A percentile compares a stretch with the other conserved stretches of the same genome.
These are phyloP conservation scores for Aphanoascus verrucosus DNA, from an alignment of 2,329 filamentous ascomycete species.

Conservation along the genomic window DNA sequence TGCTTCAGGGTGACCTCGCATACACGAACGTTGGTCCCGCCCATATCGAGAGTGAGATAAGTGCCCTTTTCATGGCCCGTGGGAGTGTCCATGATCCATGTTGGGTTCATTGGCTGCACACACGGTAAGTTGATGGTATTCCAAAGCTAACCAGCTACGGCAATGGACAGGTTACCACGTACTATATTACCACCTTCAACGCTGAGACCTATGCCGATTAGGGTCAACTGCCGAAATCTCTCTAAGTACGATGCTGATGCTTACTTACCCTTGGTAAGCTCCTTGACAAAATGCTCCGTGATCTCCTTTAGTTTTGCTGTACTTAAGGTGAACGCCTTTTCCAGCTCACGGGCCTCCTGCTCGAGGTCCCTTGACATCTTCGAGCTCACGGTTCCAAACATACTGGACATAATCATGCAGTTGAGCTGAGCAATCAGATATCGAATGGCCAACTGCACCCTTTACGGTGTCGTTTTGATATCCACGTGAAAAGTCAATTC, in stretches of 20 bases:
- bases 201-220: constrained; percentile 51
- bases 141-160: not conserved
- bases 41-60: constrained; percentile 86
- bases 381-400: constrained; percentile 23
- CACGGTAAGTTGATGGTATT: constrained; percentile 6
- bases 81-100: constrained; percentile 86
- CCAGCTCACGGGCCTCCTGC: constrained; percentile 68
- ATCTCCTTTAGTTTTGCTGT: constrained; percentile 76
- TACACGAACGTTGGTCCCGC: constrained; percentile 86
- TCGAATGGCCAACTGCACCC: not conserved
- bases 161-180: constrained; percentile 32
- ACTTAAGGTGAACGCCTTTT: constrained; percentile 71
- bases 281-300: constrained; percentile 75
- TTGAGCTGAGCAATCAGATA: no score
- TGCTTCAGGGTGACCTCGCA: constrained; percentile 78
- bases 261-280: constrained; percentile 67
- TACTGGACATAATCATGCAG: not conserved
- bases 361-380: constrained; percentile 80
- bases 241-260: not conserved
- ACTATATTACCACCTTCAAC: constrained; percentile 89
- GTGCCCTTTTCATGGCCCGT: constrained; percentile 79
- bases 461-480: no score
- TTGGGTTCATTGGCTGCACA: constrained; percentile 83
- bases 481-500: no score
- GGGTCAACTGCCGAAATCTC: constrained; percentile 2